These are phyloP conservation scores for Sphaerostilbella broomeana DNA, from an alignment of 2,329 filamentous ascomycete species.

Conservation along the genomic window DNA sequence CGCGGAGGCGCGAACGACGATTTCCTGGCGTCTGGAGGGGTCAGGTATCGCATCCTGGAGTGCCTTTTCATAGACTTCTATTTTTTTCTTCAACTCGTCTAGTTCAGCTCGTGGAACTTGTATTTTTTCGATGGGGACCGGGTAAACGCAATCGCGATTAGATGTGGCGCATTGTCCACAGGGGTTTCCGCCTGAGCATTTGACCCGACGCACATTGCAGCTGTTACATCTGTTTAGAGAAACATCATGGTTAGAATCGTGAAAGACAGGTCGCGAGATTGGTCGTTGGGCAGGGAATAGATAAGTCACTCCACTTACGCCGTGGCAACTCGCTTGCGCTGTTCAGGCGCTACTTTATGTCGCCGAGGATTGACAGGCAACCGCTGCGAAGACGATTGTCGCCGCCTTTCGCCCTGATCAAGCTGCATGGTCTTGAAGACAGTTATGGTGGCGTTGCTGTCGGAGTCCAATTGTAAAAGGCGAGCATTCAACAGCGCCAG, in stretches of 20 bases:
- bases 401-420: constrained; percentile 21
- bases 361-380: constrained; percentile 45
- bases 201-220: constrained; percentile 47
- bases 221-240: constrained; percentile 38
- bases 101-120: constrained; percentile 35
- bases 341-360: constrained; percentile 39
- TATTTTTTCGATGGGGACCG: constrained; percentile 37
- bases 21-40: constrained; percentile 26
- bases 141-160: constrained; percentile 42
- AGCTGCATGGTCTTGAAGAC: constrained; percentile 20
- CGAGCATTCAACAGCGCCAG: background rate
- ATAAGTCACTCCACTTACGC: constrained; percentile 30
- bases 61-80: constrained; percentile 34
- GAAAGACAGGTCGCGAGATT: too few relatives aligned
- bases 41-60: constrained; percentile 34
- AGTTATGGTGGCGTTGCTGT: background rate
- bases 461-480: too few relatives aligned
- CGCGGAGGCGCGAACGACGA: constrained; percentile 23
- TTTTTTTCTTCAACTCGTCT: constrained; percentile 34
- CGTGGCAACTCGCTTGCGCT: constrained; percentile 43
- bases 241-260: background rate
- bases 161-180: constrained; percentile 39
- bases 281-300: background rate
- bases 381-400: constrained; percentile 24
- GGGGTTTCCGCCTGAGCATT: constrained; percentile 44